Base-by-base conservation (phyloP, 108 stramenopile genomes). In the Schizochytrium sp. region DNA sequence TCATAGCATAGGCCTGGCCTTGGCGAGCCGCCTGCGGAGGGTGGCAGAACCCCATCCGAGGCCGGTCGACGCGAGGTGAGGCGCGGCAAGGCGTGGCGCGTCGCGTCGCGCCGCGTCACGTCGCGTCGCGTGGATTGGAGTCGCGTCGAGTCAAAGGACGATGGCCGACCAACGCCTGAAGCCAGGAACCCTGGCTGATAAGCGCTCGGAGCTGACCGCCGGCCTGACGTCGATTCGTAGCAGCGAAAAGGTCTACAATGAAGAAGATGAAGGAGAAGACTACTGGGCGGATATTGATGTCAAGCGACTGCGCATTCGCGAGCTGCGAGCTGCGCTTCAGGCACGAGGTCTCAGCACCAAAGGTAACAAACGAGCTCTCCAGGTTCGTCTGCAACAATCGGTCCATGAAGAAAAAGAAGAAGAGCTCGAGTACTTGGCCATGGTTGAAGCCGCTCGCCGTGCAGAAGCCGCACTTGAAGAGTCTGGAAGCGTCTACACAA, bases 401-500 rank as follows among this genome's bases (percentile, higher is more conserved):
- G 44, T 96, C 18, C 89, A 92, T 44, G 95, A 94, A 28, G 95
- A 96, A 89, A 89, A 91, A 87, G 87, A 92, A 41, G 58, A 89
- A 55, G 93, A 91, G 18, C 89, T 92, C 12, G 93, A 93, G 14
- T 91, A 95, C 57, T 58, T 89, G 34, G 91, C 94, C 25, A 94
- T 94, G 53, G 53, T 92, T 3, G 95, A 96, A 87, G 93, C 93
- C 12, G 93, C 95, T 48, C 92, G 93, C 44, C 58, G 91, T 55
- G 63, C 89, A 4, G 93, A 91, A 71, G 93, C 94, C 19, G 94
- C 92, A 16, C 23, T 94, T 10, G 96, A 96, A 76, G 95, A 96
- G 87, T 71, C 93, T n/a, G 96, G 96, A 25, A 88, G 92, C 5
- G 95, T 95, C 4, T 95, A 95, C 87, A 89, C 59, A 0, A 58